Evolutionary conservation across 352 stramenopile species (phyloP).

Genomic region (Phytophthora uliginosa): DNA sequence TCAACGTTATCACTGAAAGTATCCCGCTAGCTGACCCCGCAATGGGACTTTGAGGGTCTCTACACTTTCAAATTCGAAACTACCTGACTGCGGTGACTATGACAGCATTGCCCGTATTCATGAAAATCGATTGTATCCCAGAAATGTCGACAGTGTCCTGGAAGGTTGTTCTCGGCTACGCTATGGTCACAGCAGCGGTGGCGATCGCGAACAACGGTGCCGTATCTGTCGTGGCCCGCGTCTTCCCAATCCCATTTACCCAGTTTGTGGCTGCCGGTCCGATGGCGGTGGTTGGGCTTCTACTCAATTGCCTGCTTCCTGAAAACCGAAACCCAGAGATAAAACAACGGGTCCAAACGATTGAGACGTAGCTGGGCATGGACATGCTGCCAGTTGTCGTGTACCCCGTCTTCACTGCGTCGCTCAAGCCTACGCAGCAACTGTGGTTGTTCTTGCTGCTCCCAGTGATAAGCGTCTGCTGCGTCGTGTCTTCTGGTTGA

Average conservation of each 20-base stretch:
- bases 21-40: slow-evolving; percentile 35
- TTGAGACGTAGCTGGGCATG: slow-evolving; percentile 18
- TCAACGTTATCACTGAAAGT: slow-evolving; percentile 32
- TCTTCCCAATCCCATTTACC: slow-evolving; percentile 48
- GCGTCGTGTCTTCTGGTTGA: too few relatives aligned
- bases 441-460: too few relatives aligned
- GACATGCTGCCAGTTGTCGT: slow-evolving; percentile 31
- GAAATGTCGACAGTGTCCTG: slow-evolving; percentile 23
- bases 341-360: not conserved
- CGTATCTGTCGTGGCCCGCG: not conserved
- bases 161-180: slow-evolving; percentile 14
- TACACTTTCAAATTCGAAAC: slow-evolving; percentile 34
- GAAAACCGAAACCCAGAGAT: not conserved
- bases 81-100: slow-evolving; percentile 27
- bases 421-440: not conserved
- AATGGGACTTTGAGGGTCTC: slow-evolving; percentile 22
- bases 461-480: too few relatives aligned
- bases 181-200: slow-evolving; percentile 9
- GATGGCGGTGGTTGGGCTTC: slow-evolving; percentile 10
- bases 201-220: slow-evolving; percentile 25
- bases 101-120: slow-evolving; percentile 11
- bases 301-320: slow-evolving; percentile 17
- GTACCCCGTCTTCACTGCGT: slow-evolving; percentile 42
- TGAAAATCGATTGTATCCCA: slow-evolving; percentile 35
- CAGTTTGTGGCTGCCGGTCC: slow-evolving; percentile 26